phyloP scores from a whole-genome alignment of 1,139 yeast genomes.

The Pichia cactophila region DNA sequence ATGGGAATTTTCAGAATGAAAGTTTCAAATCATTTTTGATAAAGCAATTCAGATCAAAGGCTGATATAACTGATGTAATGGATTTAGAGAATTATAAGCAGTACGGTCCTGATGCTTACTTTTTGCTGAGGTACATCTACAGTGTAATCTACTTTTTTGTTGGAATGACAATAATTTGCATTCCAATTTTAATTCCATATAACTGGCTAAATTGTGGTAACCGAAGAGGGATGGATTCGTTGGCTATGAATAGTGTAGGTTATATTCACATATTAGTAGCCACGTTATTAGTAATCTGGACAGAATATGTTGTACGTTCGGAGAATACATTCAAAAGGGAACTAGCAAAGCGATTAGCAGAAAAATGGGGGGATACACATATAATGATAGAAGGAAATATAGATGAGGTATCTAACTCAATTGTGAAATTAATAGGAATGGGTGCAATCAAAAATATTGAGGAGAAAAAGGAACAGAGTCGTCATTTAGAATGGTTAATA shows the following conservation, averaged over 20 bases:
- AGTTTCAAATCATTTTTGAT: background rate
- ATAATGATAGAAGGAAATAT: background rate
- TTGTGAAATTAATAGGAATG: background rate
- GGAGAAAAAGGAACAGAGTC: background rate
- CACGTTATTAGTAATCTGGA: background rate
- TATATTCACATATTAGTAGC: background rate
- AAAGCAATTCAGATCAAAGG: background rate
- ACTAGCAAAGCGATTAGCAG: background rate
- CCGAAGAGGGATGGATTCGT: constrained; percentile 1
- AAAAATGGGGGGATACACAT: background rate
- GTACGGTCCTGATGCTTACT: constrained; percentile 60
- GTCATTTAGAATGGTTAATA: background rate
- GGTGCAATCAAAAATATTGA: background rate
- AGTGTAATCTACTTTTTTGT: constrained; percentile 42
- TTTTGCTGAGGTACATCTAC: constrained; percentile 48
- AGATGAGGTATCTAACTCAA: background rate
- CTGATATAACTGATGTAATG: constrained; percentile 24
- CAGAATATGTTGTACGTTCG: background rate
- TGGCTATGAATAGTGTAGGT: constrained; percentile 2
- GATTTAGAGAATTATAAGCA: constrained; percentile 36
- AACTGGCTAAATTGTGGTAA: constrained; percentile 28
- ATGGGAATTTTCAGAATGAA: background rate
- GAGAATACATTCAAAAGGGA: background rate
- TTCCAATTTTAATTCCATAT: constrained; percentile 43
- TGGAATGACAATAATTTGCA: constrained; percentile 32